Evolutionary conservation across 1,284 basidiomycete genomes (phyloP), one percentile per base, ranked within the genome.

Genomic region (Takashimella tepidaria): DNA sequence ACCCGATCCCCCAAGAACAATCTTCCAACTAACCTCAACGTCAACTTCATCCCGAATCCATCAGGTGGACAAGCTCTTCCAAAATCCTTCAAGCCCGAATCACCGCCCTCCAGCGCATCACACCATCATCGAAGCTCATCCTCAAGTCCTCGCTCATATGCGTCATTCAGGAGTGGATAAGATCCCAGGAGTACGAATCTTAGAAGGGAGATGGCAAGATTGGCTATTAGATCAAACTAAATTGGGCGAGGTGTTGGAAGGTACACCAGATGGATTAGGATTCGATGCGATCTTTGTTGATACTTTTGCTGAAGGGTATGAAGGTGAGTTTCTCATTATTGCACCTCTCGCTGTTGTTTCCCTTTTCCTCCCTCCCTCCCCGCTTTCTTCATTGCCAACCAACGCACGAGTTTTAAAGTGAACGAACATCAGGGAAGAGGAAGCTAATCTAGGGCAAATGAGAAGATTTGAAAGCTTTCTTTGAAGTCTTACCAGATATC

Each of bases 271-370:
- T 26, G 70, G 68, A 4, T 51, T 50, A 45, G 87, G 85, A 0
- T 98, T 95, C 66, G 92, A 97, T 66, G 83, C 87, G 10, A 76
- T 98, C 40, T 98, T 96, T 72, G 92, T 89, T n/a, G 95, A 98
- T 70, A 92, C 92, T 0, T 96, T 96, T 74, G 87, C 88, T 0
- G 92, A 98, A 71, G 83, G 87, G 50, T 98, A 96, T 66, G 73
- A 79, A 57, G 84, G 85, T 85, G 54, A 56, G 78, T 58, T n/a
- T n/a, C n/a, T n/a, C n/a, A n/a, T n/a, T n/a, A n/a, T n/a, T n/a
- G n/a, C n/a, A n/a, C n/a, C n/a, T n/a, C n/a, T n/a, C n/a, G n/a
- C n/a, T n/a, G n/a, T n/a, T n/a, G n/a, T n/a, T n/a, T n/a, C n/a
- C n/a, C n/a, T n/a, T n/a, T n/a, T n/a, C n/a, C n/a, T n/a, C n/a